phyloP scores from a whole-genome alignment of 2,329 filamentous ascomycete species.

The Penicillium psychrosexuale region DNA sequence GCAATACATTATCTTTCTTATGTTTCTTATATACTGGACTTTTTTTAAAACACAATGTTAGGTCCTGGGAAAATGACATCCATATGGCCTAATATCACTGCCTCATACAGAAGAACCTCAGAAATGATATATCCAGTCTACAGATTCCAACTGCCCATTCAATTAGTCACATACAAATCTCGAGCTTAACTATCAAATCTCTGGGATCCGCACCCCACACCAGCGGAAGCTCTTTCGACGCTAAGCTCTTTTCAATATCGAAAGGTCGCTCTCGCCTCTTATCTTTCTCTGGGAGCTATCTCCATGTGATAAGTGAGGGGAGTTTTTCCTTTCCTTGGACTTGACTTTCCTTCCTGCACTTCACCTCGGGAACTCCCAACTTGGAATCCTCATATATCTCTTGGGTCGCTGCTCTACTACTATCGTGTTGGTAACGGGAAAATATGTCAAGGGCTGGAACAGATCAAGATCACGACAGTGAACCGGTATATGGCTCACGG shows the following conservation, averaged over 20 bases:
- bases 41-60: not conserved
- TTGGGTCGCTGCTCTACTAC: not conserved
- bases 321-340: not conserved
- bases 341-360: not conserved
- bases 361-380: not conserved
- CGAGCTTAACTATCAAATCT: slow-evolving; percentile 9
- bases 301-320: slow-evolving; percentile 10
- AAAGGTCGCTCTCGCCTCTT: slow-evolving; percentile 3
- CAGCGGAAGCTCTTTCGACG: slow-evolving; percentile 1
- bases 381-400: not conserved
- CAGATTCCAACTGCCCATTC: not conserved
- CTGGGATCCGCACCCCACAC: slow-evolving; percentile 10
- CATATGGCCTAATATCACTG: too few species aligned
- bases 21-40: not conserved
- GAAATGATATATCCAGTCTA: not conserved
- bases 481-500: slow-evolving; percentile 9
- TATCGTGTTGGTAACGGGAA: not conserved
- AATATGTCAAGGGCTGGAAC: slow-evolving; percentile 5
- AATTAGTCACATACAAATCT: slow-evolving; percentile 1
- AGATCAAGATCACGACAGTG: slow-evolving; percentile 4
- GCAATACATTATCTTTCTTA: not conserved
- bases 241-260: slow-evolving; percentile 8
- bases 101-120: not conserved
- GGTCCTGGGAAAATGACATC: not conserved
- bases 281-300: slow-evolving; percentile 5